Conservation (phyloP, 306 rosid species). For the Astragalus glycyphyllos region DNA sequence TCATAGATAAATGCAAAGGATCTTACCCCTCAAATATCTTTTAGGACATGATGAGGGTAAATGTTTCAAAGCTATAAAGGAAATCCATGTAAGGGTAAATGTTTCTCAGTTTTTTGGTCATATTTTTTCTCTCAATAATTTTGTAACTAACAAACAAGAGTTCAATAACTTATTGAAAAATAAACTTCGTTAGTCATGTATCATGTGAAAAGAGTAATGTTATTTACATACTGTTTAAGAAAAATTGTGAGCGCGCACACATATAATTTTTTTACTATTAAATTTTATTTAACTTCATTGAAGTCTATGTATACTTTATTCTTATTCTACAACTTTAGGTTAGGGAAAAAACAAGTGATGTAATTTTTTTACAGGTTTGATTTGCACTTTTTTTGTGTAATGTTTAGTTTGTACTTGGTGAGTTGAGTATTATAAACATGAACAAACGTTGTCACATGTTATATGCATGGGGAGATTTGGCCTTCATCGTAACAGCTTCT, state of each 20-base stretch:
- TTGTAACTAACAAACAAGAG: no score
- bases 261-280: background rate
- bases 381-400: background rate
- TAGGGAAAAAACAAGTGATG: background rate
- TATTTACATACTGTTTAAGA: background rate
- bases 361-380: background rate
- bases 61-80: background rate
- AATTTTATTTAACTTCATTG: background rate
- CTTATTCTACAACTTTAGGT: background rate
- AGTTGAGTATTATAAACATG: background rate
- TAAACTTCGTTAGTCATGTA: no score
- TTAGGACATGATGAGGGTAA: no score
- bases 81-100: no score
- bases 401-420: no score
- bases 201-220: background rate
- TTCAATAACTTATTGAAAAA: no score
- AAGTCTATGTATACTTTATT: background rate
- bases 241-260: background rate
- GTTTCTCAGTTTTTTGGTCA: no score
- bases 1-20: no score
- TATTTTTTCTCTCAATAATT: no score
- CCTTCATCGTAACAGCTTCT: constrained; percentile 40
- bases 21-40: no score
- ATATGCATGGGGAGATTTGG: constrained; percentile 61
- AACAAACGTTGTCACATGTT: constrained; percentile 16